Base-by-base conservation (phyloP, 768 basidiomycete species). In the Mycena epipterygia region DNA sequence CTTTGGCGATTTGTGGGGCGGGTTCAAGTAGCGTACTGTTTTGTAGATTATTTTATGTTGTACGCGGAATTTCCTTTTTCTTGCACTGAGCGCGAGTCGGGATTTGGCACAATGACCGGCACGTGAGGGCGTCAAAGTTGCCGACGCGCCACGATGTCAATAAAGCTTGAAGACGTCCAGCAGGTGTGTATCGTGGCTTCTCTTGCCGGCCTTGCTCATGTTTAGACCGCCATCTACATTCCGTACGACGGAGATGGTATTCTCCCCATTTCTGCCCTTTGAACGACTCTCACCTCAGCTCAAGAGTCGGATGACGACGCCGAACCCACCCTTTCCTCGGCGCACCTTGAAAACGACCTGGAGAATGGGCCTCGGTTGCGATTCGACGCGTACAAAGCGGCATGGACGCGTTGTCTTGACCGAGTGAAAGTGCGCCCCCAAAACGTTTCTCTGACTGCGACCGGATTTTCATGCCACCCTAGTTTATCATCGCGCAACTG, bases 1-100 rank as follows among this genome's bases (percentile, higher is more conserved):
- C 9, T 95, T 95, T 76, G 93, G 92, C 9, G 93, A 95, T 80
- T 79, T 95, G 56, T 95, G 94, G 94, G 93, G 93, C 56, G 89
- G 90, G 42, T 93, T 93, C 80, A 94, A 94, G 84, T 95, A 85
- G 76, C 52, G 48, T 30, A 51, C 27, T 27, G 30, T 52, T 25
- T 19, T 14, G 30, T 52, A 21, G 29, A 52, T 52, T 27, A 5
- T 25, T 27, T 51, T 6, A 51, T 42, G 42, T 42, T 42, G 16
- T 27, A 25, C 49, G 6, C 4, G 8, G 29, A 51, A 48, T n/a
- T n/a, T 25, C 46, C n/a, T n/a, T n/a, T n/a, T n/a, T n/a, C n/a
- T n/a, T n/a, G n/a, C n/a, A n/a, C n/a, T n/a, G n/a, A n/a, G n/a
- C n/a, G n/a, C n/a, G n/a, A n/a, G n/a, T n/a, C n/a, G n/a, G n/a